phyloP scores from a whole-genome alignment of 148 eudicot species.

The Arbutus unedo region DNA sequence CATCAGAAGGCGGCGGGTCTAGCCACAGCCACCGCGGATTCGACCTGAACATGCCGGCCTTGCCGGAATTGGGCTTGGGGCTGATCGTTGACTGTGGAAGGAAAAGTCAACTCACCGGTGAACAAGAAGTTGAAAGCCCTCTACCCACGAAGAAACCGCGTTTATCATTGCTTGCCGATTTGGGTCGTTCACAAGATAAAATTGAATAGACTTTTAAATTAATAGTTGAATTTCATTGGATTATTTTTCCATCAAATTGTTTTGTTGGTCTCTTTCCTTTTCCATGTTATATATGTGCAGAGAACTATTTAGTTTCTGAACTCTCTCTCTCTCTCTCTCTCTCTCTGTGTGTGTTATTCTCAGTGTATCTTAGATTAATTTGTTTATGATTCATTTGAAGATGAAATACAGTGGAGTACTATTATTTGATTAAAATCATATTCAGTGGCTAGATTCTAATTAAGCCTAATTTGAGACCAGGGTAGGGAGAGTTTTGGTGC shows the following conservation, averaged over 20 bases:
- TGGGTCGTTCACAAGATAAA: background rate
- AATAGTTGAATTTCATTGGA: background rate
- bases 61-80: slow-evolving; percentile 30
- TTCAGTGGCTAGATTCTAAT: background rate
- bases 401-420: background rate
- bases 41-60: slow-evolving; percentile 61
- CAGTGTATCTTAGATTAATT: background rate
- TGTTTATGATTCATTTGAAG: background rate
- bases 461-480: background rate
- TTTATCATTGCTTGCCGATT: slow-evolving; percentile 18
- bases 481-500: background rate
- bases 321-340: no score
- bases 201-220: background rate
- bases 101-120: slow-evolving; percentile 32
- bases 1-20: slow-evolving; percentile 27
- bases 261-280: background rate
- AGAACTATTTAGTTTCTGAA: background rate
- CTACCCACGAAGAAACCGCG: slow-evolving; percentile 50
- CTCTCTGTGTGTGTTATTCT: background rate
- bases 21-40: slow-evolving; percentile 29
- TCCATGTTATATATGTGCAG: background rate
- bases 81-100: slow-evolving; percentile 40
- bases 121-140: slow-evolving; percentile 69
- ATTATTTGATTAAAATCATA: no score
- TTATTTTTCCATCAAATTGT: background rate